Base-by-base conservation (phyloP, 2,329 filamentous ascomycete genomes). In the Xylariales sp. region DNA sequence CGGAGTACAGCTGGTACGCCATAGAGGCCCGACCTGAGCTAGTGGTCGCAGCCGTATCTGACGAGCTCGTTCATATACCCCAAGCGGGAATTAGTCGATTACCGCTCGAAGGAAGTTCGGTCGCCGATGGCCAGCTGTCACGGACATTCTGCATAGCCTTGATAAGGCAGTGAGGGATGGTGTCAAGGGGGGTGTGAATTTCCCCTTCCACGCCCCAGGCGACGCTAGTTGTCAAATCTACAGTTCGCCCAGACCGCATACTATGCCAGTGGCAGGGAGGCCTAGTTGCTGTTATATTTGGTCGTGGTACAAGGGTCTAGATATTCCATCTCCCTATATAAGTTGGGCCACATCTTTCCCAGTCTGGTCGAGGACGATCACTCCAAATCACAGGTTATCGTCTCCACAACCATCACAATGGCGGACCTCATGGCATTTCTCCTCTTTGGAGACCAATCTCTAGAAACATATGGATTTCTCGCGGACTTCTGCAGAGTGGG, bases 371-470 rank as follows among this genome's bases (percentile, higher is more conserved):
- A 46, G 40, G 37, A 28, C 28, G n/a, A 44, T 45, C 43, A 38
- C 38, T 38, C 44, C 46, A 42, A 38, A 38, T 33, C 33, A 13
- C 39, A 28, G 37, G 36, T 36, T 33, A 40, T 32, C 24, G 41
- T 48, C 50, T 48, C 47, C 44, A 54, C 48, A 48, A 44, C 37
- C 37, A 28, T 50, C 56, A 63, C 45, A 43, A 71, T 70, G 67
- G 63, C 60, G 52, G 59, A 65, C 58, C 60, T 67, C 54, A 62
- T 73, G 59, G 65, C 67, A 37, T 75, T 72, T 56, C 72, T 83
- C 58, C 74, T 85, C 45, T 84, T 85, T 56, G 81, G 81, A 64
- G 82, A 86, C 55, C 82, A 86, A 62, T 85, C 81, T 43, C 70
- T 79, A 51, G 78, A 83, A 57, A 81, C 81, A 50, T 76, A 83